A percentile compares a stretch with the other conserved stretches of the same genome.
Evolutionary conservation across 106 monocot genomes (phyloP).

Genomic region (Dioscorea zingiberensis): DNA sequence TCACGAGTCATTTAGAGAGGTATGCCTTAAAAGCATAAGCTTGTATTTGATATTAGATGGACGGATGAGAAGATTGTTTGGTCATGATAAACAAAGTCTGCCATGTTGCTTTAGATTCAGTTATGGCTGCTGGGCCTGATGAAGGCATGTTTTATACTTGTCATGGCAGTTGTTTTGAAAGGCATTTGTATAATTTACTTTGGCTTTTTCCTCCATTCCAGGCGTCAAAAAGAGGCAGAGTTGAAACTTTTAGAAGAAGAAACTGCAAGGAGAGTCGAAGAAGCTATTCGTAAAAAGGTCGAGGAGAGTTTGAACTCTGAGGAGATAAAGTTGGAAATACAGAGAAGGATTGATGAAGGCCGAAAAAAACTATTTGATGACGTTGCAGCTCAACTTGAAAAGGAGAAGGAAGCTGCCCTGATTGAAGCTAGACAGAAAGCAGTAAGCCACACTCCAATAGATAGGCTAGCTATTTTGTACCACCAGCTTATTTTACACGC

Average conservation of each 20-base stretch:
- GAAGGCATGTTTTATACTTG: constrained; percentile 5
- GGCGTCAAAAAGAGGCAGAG: constrained; percentile 92
- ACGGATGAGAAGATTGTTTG: constrained; percentile 15
- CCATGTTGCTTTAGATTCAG: constrained; percentile 32
- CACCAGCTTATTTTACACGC: too few species aligned
- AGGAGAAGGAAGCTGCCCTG: constrained; percentile 86
- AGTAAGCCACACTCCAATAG: constrained; percentile 17
- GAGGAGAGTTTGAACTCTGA: constrained; percentile 92
- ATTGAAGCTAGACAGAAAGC: constrained; percentile 73
- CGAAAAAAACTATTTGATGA: constrained; percentile 81
- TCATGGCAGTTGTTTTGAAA: background rate
- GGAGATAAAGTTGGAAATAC: constrained; percentile 70
- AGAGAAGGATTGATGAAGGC: constrained; percentile 71
- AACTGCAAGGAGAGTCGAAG: constrained; percentile 88
- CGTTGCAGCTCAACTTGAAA: constrained; percentile 71
- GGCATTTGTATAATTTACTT: constrained; percentile 19
- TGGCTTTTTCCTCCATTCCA: constrained; percentile 11
- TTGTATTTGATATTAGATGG: constrained; percentile 42
- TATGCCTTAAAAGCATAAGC: constrained; percentile 91
- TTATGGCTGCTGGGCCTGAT: constrained; percentile 12
- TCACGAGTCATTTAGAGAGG: constrained; percentile 82
- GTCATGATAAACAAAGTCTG: constrained; percentile 33
- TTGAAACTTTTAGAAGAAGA: constrained; percentile 93
- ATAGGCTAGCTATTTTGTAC: too few species aligned
- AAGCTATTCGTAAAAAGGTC: constrained; percentile 87